Base-by-base conservation (phyloP, 148 eudicot species). In the Drosera capensis region DNA sequence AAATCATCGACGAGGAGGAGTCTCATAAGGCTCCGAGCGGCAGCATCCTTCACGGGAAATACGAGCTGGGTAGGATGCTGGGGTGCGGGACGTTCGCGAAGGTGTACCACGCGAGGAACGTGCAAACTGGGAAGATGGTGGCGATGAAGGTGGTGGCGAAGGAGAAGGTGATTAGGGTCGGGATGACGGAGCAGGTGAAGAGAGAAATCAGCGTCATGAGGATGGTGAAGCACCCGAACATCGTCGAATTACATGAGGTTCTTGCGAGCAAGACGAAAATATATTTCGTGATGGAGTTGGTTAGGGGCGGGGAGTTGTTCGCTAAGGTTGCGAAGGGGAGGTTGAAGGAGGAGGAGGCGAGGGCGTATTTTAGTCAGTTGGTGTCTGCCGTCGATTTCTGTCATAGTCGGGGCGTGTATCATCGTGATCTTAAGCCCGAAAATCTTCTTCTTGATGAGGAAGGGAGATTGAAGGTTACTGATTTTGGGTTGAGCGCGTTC, bases 61-160 rank as follows among this genome's bases (percentile, higher is more conserved):
- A 71, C 54, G 73, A 65, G 56, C 17, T 55, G 44, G 80, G 70
- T 4, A 50, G 47, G 30, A 47, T 74, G 7, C 25, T 78, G 25
- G 86, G 86, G 14, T 66, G 66, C 54, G 86, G 86, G 2, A 71
- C 60, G 24, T 78, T 78, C 25, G 86, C 80, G 28, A 79, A 71
- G 60, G 86, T 79, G 0, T 71, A 66, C 60, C 50, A 48, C 38
- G 72, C 61, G 15, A 56, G 21, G 28, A 31, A 49, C 22, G 15
- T 68, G 17, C 23, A n/a, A 13, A 53, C 67, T 2, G 45, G 45
- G 20, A 64, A 71, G 20, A 67, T 14, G 11, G 74, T 78, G 20
- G 85, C 85, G 8, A 73, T 78, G 8, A 78, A 78, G 41, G 38
- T 65, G 19, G 67, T 78, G 8, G 58, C 44, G 54, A 78, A 73